A percentile compares a stretch with the other conserved stretches of the same genome.
Conservation (phyloP, 164 flowering plant species). For the Chimonanthus praecox region DNA sequence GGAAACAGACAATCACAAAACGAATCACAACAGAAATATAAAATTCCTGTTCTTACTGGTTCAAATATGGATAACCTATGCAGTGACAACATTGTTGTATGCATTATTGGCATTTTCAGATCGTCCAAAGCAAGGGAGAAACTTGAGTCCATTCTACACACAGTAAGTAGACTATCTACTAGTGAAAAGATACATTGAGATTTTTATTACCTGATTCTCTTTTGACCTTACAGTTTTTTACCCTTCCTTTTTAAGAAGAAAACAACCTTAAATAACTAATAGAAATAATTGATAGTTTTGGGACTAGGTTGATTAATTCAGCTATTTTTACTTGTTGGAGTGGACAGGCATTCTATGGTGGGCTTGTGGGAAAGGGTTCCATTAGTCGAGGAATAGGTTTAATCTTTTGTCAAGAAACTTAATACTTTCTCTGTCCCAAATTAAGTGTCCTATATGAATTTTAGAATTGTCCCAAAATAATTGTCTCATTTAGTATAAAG, state of each 20-base stretch:
- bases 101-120: constrained; percentile 79
- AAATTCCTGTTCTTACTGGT: constrained; percentile 41
- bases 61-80: constrained; percentile 61
- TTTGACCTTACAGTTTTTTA: no score
- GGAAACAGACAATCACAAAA: constrained; percentile 25
- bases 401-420: no score
- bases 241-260: no score
- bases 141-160: constrained; percentile 49
- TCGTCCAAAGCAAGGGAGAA: constrained; percentile 59
- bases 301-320: no score
- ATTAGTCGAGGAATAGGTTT: no score
- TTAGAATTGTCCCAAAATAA: no score
- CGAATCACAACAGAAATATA: constrained; percentile 28
- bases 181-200: neutral
- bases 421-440: no score
- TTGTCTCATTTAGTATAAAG: no score
- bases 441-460: no score
- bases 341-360: neutral
- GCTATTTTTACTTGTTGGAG: neutral
- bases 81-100: constrained; percentile 64
- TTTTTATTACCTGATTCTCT: no score
- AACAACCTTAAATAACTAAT: no score
- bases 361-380: neutral
- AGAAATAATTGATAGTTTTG: no score
- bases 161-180: constrained; percentile 36